Percentiles rank a stretch among this genome's conserved stretches.
Conservation (phyloP, 768 basidiomycete species). For the Exidia glandulosa region DNA sequence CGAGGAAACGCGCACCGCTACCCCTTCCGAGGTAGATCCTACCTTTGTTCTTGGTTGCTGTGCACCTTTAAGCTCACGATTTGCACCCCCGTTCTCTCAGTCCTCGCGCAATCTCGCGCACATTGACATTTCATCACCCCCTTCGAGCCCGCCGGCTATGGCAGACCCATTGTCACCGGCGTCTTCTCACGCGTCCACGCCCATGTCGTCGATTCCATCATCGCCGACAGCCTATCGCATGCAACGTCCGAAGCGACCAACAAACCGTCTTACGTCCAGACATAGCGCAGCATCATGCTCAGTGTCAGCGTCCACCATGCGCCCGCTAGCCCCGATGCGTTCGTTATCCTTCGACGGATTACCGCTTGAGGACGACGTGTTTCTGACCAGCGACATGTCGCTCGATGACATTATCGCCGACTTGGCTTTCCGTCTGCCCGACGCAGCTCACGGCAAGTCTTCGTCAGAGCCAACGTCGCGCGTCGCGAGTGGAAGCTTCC, state of each 20-base stretch:
- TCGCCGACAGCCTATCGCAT: not conserved
- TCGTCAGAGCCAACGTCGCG: not conserved
- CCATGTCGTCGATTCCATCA: not conserved
- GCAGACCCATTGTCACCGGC: not conserved
- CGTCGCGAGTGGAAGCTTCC: not conserved
- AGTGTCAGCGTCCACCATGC: not conserved
- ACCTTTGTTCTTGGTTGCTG: not conserved
- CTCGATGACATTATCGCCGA: not conserved
- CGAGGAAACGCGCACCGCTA: not conserved
- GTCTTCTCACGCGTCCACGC: not conserved
- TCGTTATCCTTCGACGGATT: not conserved
- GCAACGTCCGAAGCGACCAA: not conserved
- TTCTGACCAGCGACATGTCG: not conserved
- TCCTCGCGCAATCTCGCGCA: not conserved
- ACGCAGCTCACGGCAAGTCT: not conserved
- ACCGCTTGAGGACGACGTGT: not conserved
- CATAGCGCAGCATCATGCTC: not conserved
- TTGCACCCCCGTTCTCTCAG: too few relatives aligned
- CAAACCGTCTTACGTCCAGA: not conserved
- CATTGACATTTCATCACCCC: not conserved
- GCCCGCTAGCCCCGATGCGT: not conserved
- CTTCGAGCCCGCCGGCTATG: not conserved
- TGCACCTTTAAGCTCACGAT: not conserved
- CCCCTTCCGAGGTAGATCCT: not conserved
- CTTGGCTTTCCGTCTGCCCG: not conserved